phyloP scores from a whole-genome alignment of 192 early-diverging fungal species.

The Podila epicladia region DNA sequence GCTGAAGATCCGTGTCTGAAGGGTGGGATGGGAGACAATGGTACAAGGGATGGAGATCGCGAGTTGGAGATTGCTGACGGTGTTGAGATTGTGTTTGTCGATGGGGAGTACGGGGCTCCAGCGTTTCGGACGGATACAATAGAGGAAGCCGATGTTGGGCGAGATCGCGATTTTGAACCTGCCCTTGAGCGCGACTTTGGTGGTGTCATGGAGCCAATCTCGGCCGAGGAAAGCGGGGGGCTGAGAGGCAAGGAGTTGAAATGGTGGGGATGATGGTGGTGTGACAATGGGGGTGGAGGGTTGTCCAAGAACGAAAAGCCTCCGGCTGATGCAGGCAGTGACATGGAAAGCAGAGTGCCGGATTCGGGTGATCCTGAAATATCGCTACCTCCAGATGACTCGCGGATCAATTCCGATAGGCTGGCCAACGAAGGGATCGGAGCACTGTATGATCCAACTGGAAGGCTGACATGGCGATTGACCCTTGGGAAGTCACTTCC shows the following conservation, averaged over 20 bases:
- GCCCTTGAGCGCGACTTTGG: conserved; percentile 43
- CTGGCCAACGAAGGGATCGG: conserved; percentile 45
- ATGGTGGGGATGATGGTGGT: conserved; percentile 24
- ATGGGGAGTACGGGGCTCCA: conserved; percentile 41
- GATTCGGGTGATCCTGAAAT: conserved; percentile 26
- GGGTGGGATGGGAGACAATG: conserved; percentile 32
- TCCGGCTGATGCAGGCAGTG: conserved; percentile 25
- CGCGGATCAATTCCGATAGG: conserved; percentile 47
- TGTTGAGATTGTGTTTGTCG: conserved; percentile 4
- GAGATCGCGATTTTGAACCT: conserved; percentile 44
- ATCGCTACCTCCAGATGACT: conserved; percentile 24
- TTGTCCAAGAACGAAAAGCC: conserved; percentile 45
- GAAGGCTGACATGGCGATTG: conserved; percentile 36
- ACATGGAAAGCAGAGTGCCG: conserved; percentile 36
- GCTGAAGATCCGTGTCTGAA: conserved; percentile 18
- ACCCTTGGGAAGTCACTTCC: conserved; percentile 14
- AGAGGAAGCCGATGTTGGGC: conserved; percentile 37
- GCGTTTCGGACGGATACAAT: conserved; percentile 34
- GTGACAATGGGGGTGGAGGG: conserved; percentile 33
- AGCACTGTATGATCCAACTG: conserved; percentile 34
- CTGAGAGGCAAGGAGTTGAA: conserved; percentile 33
- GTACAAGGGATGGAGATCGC: conserved; percentile 38
- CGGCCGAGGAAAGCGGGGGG: conserved; percentile 33
- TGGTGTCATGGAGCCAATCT: conserved; percentile 20
- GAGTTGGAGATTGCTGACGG: conserved; percentile 19